phyloP scores from a whole-genome alignment of 352 stramenopile species.

The Thraustochytrium sp. region DNA sequence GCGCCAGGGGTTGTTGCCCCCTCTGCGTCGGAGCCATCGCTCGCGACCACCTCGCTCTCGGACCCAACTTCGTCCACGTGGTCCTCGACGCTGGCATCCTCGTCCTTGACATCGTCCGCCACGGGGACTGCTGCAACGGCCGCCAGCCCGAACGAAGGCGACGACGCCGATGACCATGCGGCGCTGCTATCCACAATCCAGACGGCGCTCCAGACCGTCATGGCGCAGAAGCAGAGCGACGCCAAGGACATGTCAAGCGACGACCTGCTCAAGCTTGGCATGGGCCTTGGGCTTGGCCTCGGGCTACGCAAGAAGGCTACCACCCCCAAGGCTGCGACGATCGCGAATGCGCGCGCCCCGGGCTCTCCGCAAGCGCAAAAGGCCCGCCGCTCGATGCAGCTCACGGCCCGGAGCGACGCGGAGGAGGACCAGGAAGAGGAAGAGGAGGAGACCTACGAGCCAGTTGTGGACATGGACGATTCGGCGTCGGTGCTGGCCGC shows the following conservation, averaged over 20 bases:
- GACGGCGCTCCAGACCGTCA: conserved; percentile 59
- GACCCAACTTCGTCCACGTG: no score
- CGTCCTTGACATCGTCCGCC: no score
- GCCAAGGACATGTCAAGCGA: neutral
- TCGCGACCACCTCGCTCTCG: no score
- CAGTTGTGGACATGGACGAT: neutral
- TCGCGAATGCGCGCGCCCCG: neutral
- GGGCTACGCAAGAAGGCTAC: conserved; percentile 68
- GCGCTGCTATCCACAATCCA: conserved; percentile 68
- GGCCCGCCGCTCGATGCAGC: neutral
- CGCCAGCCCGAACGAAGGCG: neutral
- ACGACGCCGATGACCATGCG: conserved; percentile 52
- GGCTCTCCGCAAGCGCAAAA: neutral
- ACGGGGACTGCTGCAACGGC: neutral
- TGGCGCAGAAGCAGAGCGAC: conserved; percentile 50
- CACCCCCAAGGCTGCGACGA: neutral
- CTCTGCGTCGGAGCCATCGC: no score
- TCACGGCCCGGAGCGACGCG: conserved; percentile 47
- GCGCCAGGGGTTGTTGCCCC: no score
- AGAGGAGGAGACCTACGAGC: neutral
- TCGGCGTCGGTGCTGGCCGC: neutral
- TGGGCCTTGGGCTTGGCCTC: conserved; percentile 76
- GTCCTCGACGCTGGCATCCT: no score
- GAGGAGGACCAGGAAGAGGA: conserved; percentile 34
- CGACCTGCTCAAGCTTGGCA: conserved; percentile 23